phyloP scores from a whole-genome alignment of 306 rosid genomes.

The Elaeagnus macrophylla region DNA sequence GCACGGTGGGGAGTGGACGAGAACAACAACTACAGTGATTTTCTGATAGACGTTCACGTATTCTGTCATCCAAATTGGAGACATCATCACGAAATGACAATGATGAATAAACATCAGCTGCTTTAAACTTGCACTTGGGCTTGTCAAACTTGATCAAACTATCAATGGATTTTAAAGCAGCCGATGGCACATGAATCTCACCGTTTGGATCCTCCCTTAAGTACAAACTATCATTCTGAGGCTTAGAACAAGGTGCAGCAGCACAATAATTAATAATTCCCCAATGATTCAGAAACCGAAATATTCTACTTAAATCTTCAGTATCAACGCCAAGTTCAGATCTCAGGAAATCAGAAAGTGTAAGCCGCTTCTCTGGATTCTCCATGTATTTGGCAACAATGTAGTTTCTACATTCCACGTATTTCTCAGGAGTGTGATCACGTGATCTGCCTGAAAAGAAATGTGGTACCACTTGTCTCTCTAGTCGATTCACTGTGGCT shows the following conservation, averaged over 20 bases:
- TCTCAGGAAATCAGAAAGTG: conserved; percentile 56
- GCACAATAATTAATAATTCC: conserved; percentile 91
- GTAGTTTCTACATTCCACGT: conserved; percentile 81
- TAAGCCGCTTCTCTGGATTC: conserved; percentile 55
- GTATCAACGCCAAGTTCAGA: conserved; percentile 41
- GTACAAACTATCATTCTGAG: conserved; percentile 38
- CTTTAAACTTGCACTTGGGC: conserved; percentile 78
- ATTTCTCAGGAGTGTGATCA: conserved; percentile 62
- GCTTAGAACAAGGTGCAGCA: conserved; percentile 38
- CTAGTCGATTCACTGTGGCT: conserved; percentile 72
- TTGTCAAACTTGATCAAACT: conserved; percentile 85
- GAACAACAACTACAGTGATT: conserved; percentile 81
- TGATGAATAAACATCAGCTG: conserved; percentile 55
- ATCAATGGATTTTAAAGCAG: conserved; percentile 77
- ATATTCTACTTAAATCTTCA: conserved; percentile 71
- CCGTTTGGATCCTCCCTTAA: conserved; percentile 74
- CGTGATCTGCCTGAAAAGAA: conserved; percentile 74
- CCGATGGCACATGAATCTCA: conserved; percentile 78
- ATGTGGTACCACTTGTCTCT: conserved; percentile 98
- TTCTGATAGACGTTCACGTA: conserved; percentile 82
- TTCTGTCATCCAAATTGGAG: conserved; percentile 70
- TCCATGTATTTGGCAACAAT: conserved; percentile 87
- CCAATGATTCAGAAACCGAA: conserved; percentile 96
- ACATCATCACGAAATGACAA: conserved; percentile 30
- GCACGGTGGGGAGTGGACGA: conserved; percentile 58